A percentile compares a stretch with the other conserved stretches of the same genome.
phyloP scores from a whole-genome alignment of 2,329 filamentous ascomycete species.

The Calonectria henricotiae region DNA sequence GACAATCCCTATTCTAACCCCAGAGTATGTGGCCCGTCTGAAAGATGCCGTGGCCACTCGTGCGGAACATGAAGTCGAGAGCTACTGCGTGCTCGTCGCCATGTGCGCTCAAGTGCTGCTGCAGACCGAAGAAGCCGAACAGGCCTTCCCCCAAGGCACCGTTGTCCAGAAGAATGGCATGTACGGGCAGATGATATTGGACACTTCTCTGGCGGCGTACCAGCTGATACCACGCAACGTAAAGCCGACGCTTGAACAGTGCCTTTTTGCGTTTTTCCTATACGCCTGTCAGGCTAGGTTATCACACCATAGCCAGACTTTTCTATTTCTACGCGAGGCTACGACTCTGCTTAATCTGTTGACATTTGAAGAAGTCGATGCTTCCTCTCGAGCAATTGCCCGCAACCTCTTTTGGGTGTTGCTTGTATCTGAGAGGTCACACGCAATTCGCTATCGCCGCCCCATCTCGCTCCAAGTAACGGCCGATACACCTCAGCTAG shows the following conservation, averaged over 20 bases:
- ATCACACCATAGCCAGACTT: slow-evolving; percentile 63
- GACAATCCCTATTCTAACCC: slow-evolving; percentile 63
- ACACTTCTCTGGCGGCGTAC: slow-evolving; percentile 57
- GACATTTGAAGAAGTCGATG: slow-evolving; percentile 51
- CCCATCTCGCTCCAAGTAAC: slow-evolving; percentile 64
- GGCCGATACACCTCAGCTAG: slow-evolving; percentile 55
- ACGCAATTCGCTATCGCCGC: slow-evolving; percentile 63
- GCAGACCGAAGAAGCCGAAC: slow-evolving; percentile 60
- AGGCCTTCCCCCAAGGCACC: slow-evolving; percentile 54
- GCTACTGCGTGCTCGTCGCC: slow-evolving; percentile 58
- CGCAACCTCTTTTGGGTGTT: slow-evolving; percentile 64
- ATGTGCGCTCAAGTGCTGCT: slow-evolving; percentile 62
- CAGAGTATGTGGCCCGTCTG: slow-evolving; percentile 57
- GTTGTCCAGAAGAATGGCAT: slow-evolving; percentile 58
- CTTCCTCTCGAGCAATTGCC: slow-evolving; percentile 50
- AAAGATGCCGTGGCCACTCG: slow-evolving; percentile 44
- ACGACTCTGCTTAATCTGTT: slow-evolving; percentile 61
- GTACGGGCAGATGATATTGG: slow-evolving; percentile 60
- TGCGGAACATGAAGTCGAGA: slow-evolving; percentile 55
- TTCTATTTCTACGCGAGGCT: slow-evolving; percentile 63
- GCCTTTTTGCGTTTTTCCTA: slow-evolving; percentile 63
- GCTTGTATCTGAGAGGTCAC: slow-evolving; percentile 63
- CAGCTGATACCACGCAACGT: slow-evolving; percentile 56
- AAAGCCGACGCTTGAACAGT: slow-evolving; percentile 59
- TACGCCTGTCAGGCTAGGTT: slow-evolving; percentile 63